Conservation (phyloP, 2,329 filamentous ascomycete genomes). For the Cordyceps pruinosa region DNA sequence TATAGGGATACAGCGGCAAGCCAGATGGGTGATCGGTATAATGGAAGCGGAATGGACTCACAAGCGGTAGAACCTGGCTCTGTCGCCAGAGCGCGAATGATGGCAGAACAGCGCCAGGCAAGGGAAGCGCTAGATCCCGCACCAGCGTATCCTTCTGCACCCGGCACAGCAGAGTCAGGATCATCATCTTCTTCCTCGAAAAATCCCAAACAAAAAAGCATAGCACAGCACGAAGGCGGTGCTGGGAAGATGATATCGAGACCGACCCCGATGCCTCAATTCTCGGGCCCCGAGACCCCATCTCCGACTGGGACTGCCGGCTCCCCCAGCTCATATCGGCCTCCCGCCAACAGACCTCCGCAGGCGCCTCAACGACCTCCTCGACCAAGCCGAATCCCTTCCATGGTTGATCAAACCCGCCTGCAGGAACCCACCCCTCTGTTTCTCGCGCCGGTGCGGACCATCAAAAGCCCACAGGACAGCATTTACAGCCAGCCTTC, state of each 20-base stretch:
- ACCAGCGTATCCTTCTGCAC: neutral
- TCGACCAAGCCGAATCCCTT: conserved; percentile 53
- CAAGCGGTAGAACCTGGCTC: conserved; percentile 6
- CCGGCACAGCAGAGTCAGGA: neutral
- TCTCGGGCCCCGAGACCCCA: conserved; percentile 42
- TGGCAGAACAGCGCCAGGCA: neutral
- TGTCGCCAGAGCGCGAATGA: conserved; percentile 7
- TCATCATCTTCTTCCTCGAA: conserved; percentile 9
- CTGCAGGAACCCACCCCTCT: conserved; percentile 49
- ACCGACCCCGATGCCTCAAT: conserved; percentile 47
- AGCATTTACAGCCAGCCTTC: conserved; percentile 16
- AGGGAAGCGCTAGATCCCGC: conserved; percentile 16
- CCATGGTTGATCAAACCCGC: conserved; percentile 49
- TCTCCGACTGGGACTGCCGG: conserved; percentile 25
- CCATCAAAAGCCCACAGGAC: conserved; percentile 30
- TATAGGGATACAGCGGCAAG: neutral
- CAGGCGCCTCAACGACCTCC: conserved; percentile 51
- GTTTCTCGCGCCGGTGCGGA: conserved; percentile 30
- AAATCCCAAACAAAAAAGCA: conserved; percentile 11
- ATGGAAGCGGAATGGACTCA: conserved; percentile 9
- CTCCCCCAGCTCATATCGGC: conserved; percentile 39
- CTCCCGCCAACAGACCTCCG: conserved; percentile 42
- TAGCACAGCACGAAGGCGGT: conserved; percentile 3
- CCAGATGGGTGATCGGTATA: conserved; percentile 9
- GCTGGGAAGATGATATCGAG: conserved; percentile 42